Evolutionary conservation across 73 alveolate genomes (phyloP), one percentile per base, ranked within the genome.

Genomic region (Paramecium biaurelia): DNA sequence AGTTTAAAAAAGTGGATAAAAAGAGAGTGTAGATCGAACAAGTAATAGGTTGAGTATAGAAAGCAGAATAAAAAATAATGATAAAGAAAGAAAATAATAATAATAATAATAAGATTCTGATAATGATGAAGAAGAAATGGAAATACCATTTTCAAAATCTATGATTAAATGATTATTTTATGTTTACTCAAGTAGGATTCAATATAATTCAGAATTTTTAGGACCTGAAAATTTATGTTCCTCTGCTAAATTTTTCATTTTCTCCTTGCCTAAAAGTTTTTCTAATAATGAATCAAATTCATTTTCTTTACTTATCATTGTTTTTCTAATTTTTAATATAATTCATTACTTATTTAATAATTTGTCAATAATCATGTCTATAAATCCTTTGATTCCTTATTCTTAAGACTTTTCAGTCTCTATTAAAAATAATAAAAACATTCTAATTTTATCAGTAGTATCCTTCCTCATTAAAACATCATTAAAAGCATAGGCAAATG

Each of bases 381-480:
- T 72, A 38, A 70, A 70, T 20, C 86, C 85, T 1, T 70, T 72
- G 2, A 72, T 72, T 72, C 86, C 86, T 35, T 30, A 18, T 26
- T 70, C 86, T 32, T 70, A 18, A 2, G 53, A 11, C 4, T 70
- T 35, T 2, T 70, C 63, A 35, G 2, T 12, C 47, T 79, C 70
- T 21, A 79, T 79, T 47, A 79, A 23, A 20, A 43, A 79, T 7
- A 79, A 11, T 5, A 43, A 38, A 34, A 79, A 79, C 90, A 43
- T 21, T 42, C 47, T 42, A 6, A 79, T 42, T 42, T 41, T 42
- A 3, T 79, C 90, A 14, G 90, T 23, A 1, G 90, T 79, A 20
- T 79, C 76, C 15, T 79, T 12, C 30, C 90, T 43, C 47, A 79
- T 6, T 26, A 79, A 7, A 1, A 79, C 43, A 41, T 76, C 89